Conservation (phyloP, 2,329 filamentous ascomycete species). For the Lasiodiplodia sp. region DNA sequence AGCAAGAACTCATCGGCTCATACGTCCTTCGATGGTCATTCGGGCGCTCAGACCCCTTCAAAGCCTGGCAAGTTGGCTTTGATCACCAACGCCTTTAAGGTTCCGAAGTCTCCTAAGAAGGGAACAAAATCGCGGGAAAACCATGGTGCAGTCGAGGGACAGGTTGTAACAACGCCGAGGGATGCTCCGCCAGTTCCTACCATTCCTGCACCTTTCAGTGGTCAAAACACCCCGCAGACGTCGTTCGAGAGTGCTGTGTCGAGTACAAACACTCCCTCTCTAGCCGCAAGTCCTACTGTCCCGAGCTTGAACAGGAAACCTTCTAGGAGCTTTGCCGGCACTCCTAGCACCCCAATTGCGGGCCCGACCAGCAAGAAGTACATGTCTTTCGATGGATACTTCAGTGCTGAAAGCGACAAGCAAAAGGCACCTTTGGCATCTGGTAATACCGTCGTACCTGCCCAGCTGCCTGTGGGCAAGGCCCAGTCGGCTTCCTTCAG, state of each 20-base stretch:
- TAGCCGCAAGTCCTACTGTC: neutral
- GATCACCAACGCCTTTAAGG: neutral
- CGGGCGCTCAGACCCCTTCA: conserved; percentile 3
- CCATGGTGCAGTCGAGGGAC: neutral
- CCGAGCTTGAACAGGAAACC: neutral
- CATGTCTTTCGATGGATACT: neutral
- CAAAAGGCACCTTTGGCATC: neutral
- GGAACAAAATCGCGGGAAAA: neutral
- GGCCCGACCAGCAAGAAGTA: neutral
- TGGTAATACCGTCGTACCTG: neutral
- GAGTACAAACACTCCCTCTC: neutral
- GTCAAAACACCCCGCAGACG: neutral
- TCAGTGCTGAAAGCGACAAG: neutral
- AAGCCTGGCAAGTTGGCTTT: neutral
- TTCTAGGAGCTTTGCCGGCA: neutral
- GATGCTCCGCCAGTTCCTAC: conserved; percentile 16
- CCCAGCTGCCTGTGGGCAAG: neutral
- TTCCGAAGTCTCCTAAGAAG: conserved; percentile 2
- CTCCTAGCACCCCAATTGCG: neutral
- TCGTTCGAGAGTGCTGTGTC: neutral
- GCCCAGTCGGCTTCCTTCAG: neutral
- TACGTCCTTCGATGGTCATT: neutral
- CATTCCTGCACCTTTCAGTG: conserved; percentile 9
- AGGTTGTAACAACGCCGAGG: conserved; percentile 7
- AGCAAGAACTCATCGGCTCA: neutral